Conservation (phyloP, 805 yeast species). For the Yarrowia divulgata region DNA sequence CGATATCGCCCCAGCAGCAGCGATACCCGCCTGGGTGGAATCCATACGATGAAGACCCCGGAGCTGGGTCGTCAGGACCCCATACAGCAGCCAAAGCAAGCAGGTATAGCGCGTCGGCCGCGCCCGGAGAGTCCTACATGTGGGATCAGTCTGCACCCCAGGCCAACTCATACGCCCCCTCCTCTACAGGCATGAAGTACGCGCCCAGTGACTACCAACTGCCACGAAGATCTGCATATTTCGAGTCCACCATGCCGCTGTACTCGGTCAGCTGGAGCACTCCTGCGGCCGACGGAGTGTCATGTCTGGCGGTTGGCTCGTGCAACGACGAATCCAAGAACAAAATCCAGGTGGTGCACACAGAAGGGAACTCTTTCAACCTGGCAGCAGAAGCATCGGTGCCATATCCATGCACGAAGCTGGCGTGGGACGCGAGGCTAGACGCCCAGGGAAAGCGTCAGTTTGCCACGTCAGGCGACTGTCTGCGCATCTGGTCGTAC, state of each 20-base stretch:
- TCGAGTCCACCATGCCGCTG: constrained; percentile 59
- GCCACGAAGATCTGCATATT: constrained; percentile 52
- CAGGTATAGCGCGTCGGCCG: constrained; percentile 33
- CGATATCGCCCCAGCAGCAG: constrained; percentile 35
- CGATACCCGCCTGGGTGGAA: constrained; percentile 38
- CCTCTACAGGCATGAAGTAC: constrained; percentile 21
- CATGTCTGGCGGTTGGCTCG: constrained; percentile 71
- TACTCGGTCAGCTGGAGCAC: constrained; percentile 62
- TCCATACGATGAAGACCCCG: constrained; percentile 25
- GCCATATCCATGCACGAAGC: constrained; percentile 72
- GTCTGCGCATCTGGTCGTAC: constrained; percentile 67
- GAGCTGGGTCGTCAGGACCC: constrained; percentile 10
- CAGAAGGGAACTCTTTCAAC: constrained; percentile 49
- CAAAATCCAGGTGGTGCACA: constrained; percentile 55
- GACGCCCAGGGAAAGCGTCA: constrained; percentile 55
- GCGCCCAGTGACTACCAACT: constrained; percentile 10
- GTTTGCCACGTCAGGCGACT: constrained; percentile 75
- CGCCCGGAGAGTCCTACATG: constrained; percentile 16
- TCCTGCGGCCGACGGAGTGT: constrained; percentile 51
- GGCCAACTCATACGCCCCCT: constrained; percentile 41
- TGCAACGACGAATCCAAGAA: constrained; percentile 80
- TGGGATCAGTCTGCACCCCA: constrained; percentile 34
- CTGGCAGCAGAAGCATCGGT: constrained; percentile 61
- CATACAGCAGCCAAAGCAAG: constrained; percentile 7
- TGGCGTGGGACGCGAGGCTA: constrained; percentile 66